Evolutionary conservation across 805 yeast genomes (phyloP), one percentile per base, ranked within the genome.

Genomic region (Nakazawaea wickerhamii): DNA sequence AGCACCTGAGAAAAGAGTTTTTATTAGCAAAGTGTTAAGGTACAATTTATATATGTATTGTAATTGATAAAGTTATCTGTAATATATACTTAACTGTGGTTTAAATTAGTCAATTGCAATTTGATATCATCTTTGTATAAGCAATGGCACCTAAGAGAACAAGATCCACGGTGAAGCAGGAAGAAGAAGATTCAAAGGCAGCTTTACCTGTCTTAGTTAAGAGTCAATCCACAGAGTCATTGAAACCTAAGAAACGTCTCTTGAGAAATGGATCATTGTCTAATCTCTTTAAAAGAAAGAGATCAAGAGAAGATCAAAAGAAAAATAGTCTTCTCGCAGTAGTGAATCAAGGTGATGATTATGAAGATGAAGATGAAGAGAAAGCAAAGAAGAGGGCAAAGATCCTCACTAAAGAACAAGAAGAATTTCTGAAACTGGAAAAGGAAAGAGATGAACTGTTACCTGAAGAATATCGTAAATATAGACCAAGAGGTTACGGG

Each of bases 401-500:
- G 30, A 37, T 33, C n/a, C 9, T 28, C 27, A 30, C 48, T 1
- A 27, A 45, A 27, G 27, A 37, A 21, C 27, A 41, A 14, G 45
- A 41, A 34, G 49, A 40, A 47, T 30, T 42, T 37, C 14, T 32
- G 45, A 33, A 38, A 22, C 40, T 23, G 6, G 57, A 36, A 60
- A 61, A 25, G 49, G 70, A 73, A 51, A 74, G 73, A 46, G 93
- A 85, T 54, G 79, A 61, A 3, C 73, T 67, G 48, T 63, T 86
- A 30, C 93, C 89, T 2, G 83, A 71, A 40, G 79, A 84, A 48
- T 76, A 75, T 55, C 70, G 90, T 46, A 84, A 79, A 63, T 87
- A 70, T 65, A 74, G 96, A 53, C 96, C 96, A 19, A 63, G 64
- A 25, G 96, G 96, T 2, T 88, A 64, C 65, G 69, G 68, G 51